Evolutionary conservation across 1,284 basidiomycete species (phyloP).

Genomic region (Ganoderma sinense): DNA sequence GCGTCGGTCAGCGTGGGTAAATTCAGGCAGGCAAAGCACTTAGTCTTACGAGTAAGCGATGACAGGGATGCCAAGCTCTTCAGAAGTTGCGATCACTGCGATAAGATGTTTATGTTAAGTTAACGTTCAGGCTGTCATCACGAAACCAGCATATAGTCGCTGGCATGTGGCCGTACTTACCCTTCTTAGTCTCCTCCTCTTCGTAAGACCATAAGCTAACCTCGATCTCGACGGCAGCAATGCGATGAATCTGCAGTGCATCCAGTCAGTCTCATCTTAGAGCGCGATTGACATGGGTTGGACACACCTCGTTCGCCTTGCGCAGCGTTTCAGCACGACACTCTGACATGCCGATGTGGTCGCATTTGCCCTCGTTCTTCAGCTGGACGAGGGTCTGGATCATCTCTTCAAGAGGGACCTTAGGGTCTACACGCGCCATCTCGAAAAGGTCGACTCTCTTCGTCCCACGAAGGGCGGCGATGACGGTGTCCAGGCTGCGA

Average conservation of each 20-base stretch:
- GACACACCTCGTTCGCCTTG: conserved; percentile 39
- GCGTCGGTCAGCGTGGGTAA: not conserved
- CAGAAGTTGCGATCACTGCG: conserved; percentile 46
- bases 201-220: conserved; percentile 59
- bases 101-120: too few species aligned
- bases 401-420: conserved; percentile 42
- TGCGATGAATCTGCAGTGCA: conserved; percentile 54
- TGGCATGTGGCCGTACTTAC: conserved; percentile 26
- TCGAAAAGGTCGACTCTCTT: conserved; percentile 57
- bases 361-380: conserved; percentile 50
- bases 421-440: conserved; percentile 43
- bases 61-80: conserved; percentile 58
- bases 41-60: conserved; percentile 55
- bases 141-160: too few species aligned
- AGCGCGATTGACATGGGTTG: not conserved
- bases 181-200: conserved; percentile 54
- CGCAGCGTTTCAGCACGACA: conserved; percentile 53
- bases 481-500: conserved; percentile 49
- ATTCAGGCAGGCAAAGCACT: not conserved
- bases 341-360: conserved; percentile 57
- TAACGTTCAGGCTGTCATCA: not conserved
- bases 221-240: conserved; percentile 61
- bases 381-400: conserved; percentile 39
- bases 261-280: conserved; percentile 45
- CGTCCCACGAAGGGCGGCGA: conserved; percentile 49